Base-by-base conservation (phyloP, 2,329 filamentous ascomycete genomes). In the Cercospora sp. region DNA sequence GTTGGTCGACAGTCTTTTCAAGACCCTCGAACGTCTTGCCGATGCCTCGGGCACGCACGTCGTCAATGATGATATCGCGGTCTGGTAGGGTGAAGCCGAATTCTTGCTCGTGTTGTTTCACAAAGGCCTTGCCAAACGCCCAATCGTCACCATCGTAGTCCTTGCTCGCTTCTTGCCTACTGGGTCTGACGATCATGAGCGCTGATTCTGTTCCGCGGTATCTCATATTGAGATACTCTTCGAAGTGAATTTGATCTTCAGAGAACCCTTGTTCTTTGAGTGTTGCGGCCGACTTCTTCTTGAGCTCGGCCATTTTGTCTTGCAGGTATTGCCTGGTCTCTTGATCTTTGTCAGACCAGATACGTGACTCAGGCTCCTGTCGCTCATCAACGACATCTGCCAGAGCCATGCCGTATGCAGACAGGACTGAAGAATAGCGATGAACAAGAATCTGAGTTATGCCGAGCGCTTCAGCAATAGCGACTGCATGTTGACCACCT, bases 151-250 rank as follows among this genome's bases (percentile, higher is more conserved):
- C 89, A 26, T 79, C 83, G 71, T 86, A 91, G 13, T 85, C 82
- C 45, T 85, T 84, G 68, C 87, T 81, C 0, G 84, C 84, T 66
- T 92, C 89, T 61, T 88, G 86, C 42, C 85, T 80, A 2, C 80
- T 85, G 0, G 93, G 92, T 78, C 90, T 92, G 71, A 95, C 82
- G 59, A 97, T 88, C 93, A 97, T 97, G 51, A 97, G 84, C 0
- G 93, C 92, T 7, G 93, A 96, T 77, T 97, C 93, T 0, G 93
- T 97, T 10, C 93, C 93, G 40, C 92, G 88, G 75, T 97, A 97
- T 66, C 94, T 85, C 90, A 97, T 93, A 77, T 97, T 97, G 66
- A 98, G 87, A 75, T 97, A 97, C 77, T 97, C 91, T 77, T 97
- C 93, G 75, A 94, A 97, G 0, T 89, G 85, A 26, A 97, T 91